Evolutionary conservation across 2,329 filamentous ascomycete species (phyloP), one percentile per base, ranked within the genome.

Genomic region (Pestalotiopsis sp.): DNA sequence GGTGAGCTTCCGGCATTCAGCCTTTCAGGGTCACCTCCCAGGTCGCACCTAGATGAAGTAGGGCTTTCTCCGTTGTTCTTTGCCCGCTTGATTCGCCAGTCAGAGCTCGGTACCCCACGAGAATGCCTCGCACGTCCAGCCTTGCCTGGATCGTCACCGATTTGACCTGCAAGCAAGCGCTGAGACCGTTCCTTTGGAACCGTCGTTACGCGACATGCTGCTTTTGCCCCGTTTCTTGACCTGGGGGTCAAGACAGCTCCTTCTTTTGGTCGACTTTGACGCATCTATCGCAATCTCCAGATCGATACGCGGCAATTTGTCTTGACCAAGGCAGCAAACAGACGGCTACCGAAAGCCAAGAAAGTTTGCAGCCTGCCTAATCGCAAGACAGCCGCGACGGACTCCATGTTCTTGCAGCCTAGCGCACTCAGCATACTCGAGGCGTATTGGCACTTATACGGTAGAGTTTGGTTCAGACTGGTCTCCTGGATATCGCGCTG

Each of bases 121-220:
- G 26, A 61, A 39, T 39, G 58, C 58, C 58, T 61, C 13, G 20
- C 35, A 35, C 58, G 20, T n/a, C n/a, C 30, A 61, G 58, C 58
- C 58, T 61, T 61, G 58, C 17, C 58, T n/a, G n/a, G 30, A 14
- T 20, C 13, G 14, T 7, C 30, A 30, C 14, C 20, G 30, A 11
- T 39, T 61, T 20, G 13, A 35, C n/a, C 58, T 61, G 26, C 58
- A 61, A 20, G n/a, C 58, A 61, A 61, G 58, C 58, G 58, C 58
- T 39, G 26, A 11, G 58, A 39, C 58, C 58, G 30, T 20, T 38
- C 58, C 26, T 9, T 61, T 20, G 58, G 58, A 39, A n/a, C 35
- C 58, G 30, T 38, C 58, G 14, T 35, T 61, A 35, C 30, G 58
- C 30, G 13, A 39, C 30, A 39, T 39, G 56, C 22, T 35, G 17